phyloP scores from a whole-genome alignment of 2,329 filamentous ascomycete species.

The Zalaria sp. region DNA sequence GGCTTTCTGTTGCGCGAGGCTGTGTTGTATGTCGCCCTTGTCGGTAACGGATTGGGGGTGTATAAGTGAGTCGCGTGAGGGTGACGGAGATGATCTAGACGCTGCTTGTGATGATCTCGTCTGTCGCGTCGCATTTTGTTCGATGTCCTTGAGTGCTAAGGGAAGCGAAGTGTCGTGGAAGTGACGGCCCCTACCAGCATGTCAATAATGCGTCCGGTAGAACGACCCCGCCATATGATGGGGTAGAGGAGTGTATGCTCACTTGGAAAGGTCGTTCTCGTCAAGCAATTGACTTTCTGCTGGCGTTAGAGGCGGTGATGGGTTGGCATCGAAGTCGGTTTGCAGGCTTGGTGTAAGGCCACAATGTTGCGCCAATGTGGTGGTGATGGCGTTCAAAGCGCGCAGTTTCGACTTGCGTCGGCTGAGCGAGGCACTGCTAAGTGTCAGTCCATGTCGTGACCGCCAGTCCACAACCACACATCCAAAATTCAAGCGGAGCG shows the following conservation, averaged over 20 bases:
- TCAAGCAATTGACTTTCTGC: conserved; percentile 41
- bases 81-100: background rate
- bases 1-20: too few relatives aligned
- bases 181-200: conserved; percentile 33
- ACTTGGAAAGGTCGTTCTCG: conserved; percentile 44
- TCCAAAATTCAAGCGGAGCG: conserved; percentile 22
- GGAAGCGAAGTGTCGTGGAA: conserved; percentile 43
- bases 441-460: conserved; percentile 10
- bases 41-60: too few relatives aligned
- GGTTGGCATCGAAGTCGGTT: conserved; percentile 36
- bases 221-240: too few relatives aligned
- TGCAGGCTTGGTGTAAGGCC: conserved; percentile 20
- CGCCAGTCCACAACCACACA: conserved; percentile 22
- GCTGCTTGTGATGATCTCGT: background rate
- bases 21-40: too few relatives aligned
- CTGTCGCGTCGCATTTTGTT: background rate
- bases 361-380: conserved; percentile 33
- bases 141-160: conserved; percentile 8
- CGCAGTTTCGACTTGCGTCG: conserved; percentile 85
- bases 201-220: background rate
- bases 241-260: conserved; percentile 17
- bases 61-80: too few relatives aligned
- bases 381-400: conserved; percentile 71
- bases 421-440: conserved; percentile 40
- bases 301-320: conserved; percentile 23